A percentile compares a stretch with the other conserved stretches of the same genome.
Evolutionary conservation across 441 rosid species (phyloP).

Genomic region (Syzygium syzygioides): DNA sequence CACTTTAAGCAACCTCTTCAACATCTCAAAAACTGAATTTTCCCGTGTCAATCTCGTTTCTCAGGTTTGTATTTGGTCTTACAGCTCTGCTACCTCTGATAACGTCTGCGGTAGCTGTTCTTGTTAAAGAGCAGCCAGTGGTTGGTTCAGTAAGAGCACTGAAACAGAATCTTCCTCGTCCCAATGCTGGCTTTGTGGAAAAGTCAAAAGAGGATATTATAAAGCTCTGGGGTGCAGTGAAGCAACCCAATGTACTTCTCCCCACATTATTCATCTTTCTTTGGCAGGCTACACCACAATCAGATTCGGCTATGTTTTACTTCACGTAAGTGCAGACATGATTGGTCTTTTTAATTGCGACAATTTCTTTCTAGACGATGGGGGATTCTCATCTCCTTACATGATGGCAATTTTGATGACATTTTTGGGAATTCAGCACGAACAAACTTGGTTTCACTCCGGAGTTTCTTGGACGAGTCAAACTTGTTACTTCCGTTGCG

Average conservation of each 20-base stretch:
- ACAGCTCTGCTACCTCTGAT: conserved; percentile 80
- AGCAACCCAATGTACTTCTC: conserved; percentile 75
- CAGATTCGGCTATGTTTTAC: conserved; percentile 97
- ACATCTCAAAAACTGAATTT: background rate
- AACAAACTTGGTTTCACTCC: conserved; percentile 95
- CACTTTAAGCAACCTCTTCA: background rate
- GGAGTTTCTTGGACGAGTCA: conserved; percentile 92
- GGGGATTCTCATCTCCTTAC: background rate
- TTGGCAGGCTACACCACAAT: conserved; percentile 98
- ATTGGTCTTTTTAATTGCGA: background rate
- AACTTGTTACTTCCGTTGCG: conserved; percentile 86
- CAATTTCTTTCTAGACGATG: background rate
- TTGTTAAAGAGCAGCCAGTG: conserved; percentile 74
- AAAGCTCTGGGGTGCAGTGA: conserved; percentile 70
- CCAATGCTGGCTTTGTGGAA: conserved; percentile 48
- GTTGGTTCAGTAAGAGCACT: conserved; percentile 30
- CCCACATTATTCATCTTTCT: conserved; percentile 88
- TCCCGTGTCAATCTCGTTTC: conserved; percentile 3
- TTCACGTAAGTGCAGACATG: conserved; percentile 58
- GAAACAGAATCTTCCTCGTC: conserved; percentile 26
- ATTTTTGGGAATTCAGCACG: conserved; percentile 45
- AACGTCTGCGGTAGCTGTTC: conserved; percentile 92
- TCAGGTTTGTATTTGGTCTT: conserved; percentile 93
- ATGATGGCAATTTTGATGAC: background rate
- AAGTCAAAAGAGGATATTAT: conserved; percentile 57